These are phyloP conservation scores for Penicillium soppii DNA, from an alignment of 495 filamentous ascomycete genomes.

Conservation along the genomic window DNA sequence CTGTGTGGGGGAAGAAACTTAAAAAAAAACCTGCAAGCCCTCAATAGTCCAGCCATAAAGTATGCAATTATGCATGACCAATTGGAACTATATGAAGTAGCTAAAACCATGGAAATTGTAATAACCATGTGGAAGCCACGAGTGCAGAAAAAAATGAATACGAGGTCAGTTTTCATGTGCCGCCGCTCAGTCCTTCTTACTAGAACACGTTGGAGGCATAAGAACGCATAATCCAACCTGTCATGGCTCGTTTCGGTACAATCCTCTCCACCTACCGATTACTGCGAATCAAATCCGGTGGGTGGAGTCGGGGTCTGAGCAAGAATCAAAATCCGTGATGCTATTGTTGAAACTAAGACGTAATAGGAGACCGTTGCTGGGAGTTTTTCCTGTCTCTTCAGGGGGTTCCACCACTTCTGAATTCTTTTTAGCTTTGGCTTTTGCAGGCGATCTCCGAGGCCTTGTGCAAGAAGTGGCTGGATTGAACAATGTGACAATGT, in stretches of 20 bases:
- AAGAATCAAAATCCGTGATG: not conserved
- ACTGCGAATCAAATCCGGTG: not conserved
- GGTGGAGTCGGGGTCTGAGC: not conserved
- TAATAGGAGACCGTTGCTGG: not conserved
- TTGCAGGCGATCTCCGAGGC: constrained; percentile 1
- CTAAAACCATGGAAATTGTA: not conserved
- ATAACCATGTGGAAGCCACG: constrained; percentile 1
- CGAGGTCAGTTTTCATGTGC: not conserved
- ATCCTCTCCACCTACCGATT: not conserved
- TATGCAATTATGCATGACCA: not conserved
- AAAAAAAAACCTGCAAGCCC: not conserved
- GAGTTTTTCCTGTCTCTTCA: too few species aligned
- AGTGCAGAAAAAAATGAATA: too few species aligned
- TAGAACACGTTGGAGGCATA: not conserved
- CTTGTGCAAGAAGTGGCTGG: not conserved
- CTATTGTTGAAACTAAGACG: not conserved
- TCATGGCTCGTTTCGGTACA: not conserved
- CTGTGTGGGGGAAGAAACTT: not conserved
- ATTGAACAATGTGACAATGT: too few species aligned
- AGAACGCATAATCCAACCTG: not conserved
- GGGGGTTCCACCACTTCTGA: not conserved
- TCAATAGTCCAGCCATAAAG: not conserved
- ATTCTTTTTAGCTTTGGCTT: not conserved
- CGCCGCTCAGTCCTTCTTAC: constrained; percentile 3
- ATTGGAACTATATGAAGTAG: not conserved